Evolutionary conservation across 2,329 filamentous ascomycete genomes (phyloP).

Genomic region (Neurospora sp.): DNA sequence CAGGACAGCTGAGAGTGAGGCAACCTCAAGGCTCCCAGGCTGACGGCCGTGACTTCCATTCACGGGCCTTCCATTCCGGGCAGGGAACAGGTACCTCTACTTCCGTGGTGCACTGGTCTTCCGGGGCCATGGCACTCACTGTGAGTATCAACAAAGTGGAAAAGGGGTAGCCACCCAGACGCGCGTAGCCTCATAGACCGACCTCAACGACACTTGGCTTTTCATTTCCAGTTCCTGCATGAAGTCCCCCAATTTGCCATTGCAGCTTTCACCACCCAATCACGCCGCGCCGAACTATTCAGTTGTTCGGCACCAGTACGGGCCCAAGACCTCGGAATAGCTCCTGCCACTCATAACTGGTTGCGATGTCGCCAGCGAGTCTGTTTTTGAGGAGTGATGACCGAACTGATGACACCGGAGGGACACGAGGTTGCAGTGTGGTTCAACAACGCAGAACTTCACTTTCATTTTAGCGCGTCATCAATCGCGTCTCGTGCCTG

Average conservation of each 20-base stretch:
- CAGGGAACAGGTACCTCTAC: neutral
- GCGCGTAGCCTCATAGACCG: conserved; percentile 5
- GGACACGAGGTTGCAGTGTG: neutral
- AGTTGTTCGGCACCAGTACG: neutral
- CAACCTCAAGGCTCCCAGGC: neutral
- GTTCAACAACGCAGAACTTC: neutral
- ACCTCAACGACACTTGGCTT: conserved; percentile 5
- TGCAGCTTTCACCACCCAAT: conserved; percentile 16
- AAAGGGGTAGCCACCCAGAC: conserved; percentile 15
- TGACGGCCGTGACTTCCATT: neutral
- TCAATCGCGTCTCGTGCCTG: neutral
- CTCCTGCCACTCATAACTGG: neutral
- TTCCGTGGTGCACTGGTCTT: neutral
- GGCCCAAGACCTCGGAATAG: neutral
- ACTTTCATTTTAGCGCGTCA: neutral
- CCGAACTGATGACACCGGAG: neutral
- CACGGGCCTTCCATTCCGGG: neutral
- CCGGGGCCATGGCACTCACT: neutral
- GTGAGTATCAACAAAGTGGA: neutral
- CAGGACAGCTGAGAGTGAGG: neutral
- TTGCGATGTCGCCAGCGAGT: neutral
- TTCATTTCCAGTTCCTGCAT: conserved; percentile 22
- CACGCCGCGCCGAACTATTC: conserved; percentile 4
- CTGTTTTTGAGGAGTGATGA: neutral
- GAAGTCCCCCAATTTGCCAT: conserved; percentile 12